Evolutionary conservation across 768 basidiomycete species (phyloP).

Genomic region (Tricholoma furcatifolium): DNA sequence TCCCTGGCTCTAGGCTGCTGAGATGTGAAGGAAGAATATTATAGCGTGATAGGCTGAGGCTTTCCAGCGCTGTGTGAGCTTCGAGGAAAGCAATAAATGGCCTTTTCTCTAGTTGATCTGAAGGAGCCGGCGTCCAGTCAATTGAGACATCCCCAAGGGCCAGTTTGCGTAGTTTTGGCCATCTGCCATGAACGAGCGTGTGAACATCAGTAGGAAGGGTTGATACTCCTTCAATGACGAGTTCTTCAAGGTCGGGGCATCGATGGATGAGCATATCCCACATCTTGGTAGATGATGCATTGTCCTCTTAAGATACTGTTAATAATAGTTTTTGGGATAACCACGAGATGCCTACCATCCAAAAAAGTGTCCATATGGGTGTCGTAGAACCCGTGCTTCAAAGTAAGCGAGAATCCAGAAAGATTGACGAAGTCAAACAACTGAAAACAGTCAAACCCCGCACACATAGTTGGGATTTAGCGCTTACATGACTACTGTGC

Average conservation of each 20-base stretch:
- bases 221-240: slow-evolving; percentile 55
- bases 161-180: slow-evolving; percentile 64
- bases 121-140: slow-evolving; percentile 44
- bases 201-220: slow-evolving; percentile 55
- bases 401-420: slow-evolving; percentile 56
- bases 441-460: slow-evolving; percentile 32
- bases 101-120: slow-evolving; percentile 42
- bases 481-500: slow-evolving; percentile 60
- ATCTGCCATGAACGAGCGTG: slow-evolving; percentile 56
- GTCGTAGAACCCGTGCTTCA: slow-evolving; percentile 66
- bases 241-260: slow-evolving; percentile 66
- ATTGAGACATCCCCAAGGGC: slow-evolving; percentile 65
- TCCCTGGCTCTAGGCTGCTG: slow-evolving; percentile 40
- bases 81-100: slow-evolving; percentile 71
- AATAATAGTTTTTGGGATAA: background rate
- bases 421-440: slow-evolving; percentile 69
- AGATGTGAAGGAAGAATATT: slow-evolving; percentile 56
- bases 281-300: slow-evolving; percentile 48
- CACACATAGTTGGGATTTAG: slow-evolving; percentile 1
- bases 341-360: slow-evolving; percentile 43
- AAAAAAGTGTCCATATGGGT: slow-evolving; percentile 52
- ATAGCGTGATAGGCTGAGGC: slow-evolving; percentile 49
- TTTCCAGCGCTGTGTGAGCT: slow-evolving; percentile 53
- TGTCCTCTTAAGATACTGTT: slow-evolving; percentile 39
- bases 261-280: slow-evolving; percentile 71